Conservation (phyloP, 2,329 filamentous ascomycete genomes). For the Colletotrichum gigasporum region DNA sequence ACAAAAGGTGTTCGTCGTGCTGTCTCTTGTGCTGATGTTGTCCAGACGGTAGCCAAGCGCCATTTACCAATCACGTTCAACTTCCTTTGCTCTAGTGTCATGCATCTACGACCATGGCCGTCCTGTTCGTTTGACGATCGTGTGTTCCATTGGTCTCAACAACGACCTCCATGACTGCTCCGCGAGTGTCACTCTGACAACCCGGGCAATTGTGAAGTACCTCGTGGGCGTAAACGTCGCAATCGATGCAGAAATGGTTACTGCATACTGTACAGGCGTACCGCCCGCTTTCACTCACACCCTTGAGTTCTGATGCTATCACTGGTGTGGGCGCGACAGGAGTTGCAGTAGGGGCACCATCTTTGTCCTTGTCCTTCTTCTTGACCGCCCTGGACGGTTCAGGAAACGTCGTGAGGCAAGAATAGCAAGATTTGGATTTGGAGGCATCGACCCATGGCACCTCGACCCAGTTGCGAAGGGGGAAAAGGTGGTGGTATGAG, state of each 20-base stretch:
- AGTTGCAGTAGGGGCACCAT: constrained; percentile 27
- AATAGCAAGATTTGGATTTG: constrained; percentile 74
- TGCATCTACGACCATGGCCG: constrained; percentile 55
- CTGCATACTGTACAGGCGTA: constrained; percentile 91
- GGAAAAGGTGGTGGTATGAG: constrained; percentile 94
- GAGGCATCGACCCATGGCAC: constrained; percentile 82
- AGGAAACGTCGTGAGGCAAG: constrained; percentile 81
- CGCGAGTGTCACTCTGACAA: constrained; percentile 69
- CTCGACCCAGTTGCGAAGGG: constrained; percentile 88
- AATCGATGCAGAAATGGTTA: constrained; percentile 97
- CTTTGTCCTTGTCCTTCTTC: constrained; percentile 35
- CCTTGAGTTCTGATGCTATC: constrained; percentile 53
- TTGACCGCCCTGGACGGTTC: constrained; percentile 42
- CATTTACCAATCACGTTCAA: too few species aligned
- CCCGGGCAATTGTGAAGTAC: constrained; percentile 96
- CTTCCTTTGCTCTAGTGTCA: constrained; percentile 20
- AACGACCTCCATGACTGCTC: constrained; percentile 32
- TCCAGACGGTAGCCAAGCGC: too few species aligned
- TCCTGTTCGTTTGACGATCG: constrained; percentile 43
- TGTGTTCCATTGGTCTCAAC: constrained; percentile 41
- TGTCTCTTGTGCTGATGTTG: background rate
- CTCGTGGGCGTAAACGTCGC: constrained; percentile 94
- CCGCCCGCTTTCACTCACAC: constrained; percentile 84
- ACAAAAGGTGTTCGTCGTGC: too few species aligned
- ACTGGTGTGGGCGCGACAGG: constrained; percentile 33